Evolutionary conservation across 768 basidiomycete genomes (phyloP).

Genomic region (Amanita phalloides): DNA sequence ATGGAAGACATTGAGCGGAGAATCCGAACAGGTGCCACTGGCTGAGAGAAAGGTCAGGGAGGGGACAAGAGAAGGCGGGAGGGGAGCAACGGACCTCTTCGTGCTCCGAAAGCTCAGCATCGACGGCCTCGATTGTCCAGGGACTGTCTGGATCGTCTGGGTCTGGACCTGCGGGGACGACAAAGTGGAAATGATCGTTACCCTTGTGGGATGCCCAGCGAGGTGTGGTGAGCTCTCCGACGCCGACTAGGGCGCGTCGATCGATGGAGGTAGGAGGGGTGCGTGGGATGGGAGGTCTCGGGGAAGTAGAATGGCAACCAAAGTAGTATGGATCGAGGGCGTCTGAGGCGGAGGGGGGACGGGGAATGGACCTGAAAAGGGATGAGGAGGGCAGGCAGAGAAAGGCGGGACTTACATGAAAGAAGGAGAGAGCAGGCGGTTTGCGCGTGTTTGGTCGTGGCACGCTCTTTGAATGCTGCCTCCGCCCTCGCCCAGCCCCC

Average conservation of each 20-base stretch:
- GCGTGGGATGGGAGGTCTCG: constrained; percentile 53
- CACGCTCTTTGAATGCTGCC: background rate
- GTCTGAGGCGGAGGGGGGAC: constrained; percentile 66
- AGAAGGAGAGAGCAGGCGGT: background rate
- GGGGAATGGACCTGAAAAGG: constrained; percentile 35
- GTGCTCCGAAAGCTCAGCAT: constrained; percentile 64
- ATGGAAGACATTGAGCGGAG: constrained; percentile 54
- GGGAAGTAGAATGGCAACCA: constrained; percentile 57
- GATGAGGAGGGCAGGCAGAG: constrained; percentile 22
- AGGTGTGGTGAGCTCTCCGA: constrained; percentile 95
- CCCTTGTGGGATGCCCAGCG: constrained; percentile 64
- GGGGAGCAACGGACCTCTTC: constrained; percentile 43
- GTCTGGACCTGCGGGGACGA: constrained; percentile 24
- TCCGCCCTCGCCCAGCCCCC: constrained; percentile 22
- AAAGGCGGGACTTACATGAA: constrained; percentile 22
- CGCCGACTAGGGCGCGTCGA: constrained; percentile 79
- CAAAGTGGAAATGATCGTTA: constrained; percentile 31
- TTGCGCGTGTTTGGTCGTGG: constrained; percentile 10
- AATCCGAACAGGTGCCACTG: constrained; percentile 26
- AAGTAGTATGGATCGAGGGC: constrained; percentile 89
- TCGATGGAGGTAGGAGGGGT: constrained; percentile 77
- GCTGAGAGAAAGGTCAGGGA: constrained; percentile 19
- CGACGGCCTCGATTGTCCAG: constrained; percentile 83
- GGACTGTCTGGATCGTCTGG: constrained; percentile 64
- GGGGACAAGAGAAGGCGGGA: constrained; percentile 3